A percentile compares a stretch with the other conserved stretches of the same genome.
Conservation (phyloP, 495 filamentous ascomycete genomes). For the Xylaria cubensis region DNA sequence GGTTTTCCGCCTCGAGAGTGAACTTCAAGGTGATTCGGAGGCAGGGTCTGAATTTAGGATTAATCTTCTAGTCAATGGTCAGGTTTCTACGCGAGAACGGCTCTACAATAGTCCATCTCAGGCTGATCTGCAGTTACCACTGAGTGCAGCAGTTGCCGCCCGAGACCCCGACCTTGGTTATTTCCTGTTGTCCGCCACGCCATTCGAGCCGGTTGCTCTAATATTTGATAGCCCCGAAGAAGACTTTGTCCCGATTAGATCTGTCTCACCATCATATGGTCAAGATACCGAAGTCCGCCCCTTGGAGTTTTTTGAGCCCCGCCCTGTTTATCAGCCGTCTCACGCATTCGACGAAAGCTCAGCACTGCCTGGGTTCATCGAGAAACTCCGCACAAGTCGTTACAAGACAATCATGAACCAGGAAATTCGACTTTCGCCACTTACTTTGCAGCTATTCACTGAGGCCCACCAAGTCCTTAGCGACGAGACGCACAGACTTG, state of each 20-base stretch:
- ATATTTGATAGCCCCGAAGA: conserved; percentile 69
- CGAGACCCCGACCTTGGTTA: conserved; percentile 79
- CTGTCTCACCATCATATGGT: conserved; percentile 44
- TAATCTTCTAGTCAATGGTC: conserved; percentile 68
- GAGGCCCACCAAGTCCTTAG: conserved; percentile 78
- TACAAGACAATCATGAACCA: conserved; percentile 69
- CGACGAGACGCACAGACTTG: conserved; percentile 73
- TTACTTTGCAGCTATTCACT: conserved; percentile 76
- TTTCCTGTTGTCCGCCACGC: conserved; percentile 74
- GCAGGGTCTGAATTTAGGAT: conserved; percentile 76
- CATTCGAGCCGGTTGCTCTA: conserved; percentile 66
- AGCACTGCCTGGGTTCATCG: conserved; percentile 65
- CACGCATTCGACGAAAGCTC: conserved; percentile 66
- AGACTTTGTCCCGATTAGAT: conserved; percentile 43
- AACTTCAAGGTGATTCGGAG: conserved; percentile 69
- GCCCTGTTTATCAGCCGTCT: conserved; percentile 74
- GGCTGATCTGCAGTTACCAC: conserved; percentile 47
- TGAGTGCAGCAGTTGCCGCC: conserved; percentile 69
- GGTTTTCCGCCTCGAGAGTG: conserved; percentile 76
- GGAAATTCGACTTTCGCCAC: conserved; percentile 74
- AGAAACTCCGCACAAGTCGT: conserved; percentile 64
- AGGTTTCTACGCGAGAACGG: conserved; percentile 65
- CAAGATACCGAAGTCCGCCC: conserved; percentile 45
- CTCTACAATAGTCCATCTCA: conserved; percentile 56
- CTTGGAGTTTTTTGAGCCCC: conserved; percentile 56